These are phyloP conservation scores for Syncephalastrum monosporum DNA, from an alignment of 371 early-diverging fungal genomes.

Conservation along the genomic window DNA sequence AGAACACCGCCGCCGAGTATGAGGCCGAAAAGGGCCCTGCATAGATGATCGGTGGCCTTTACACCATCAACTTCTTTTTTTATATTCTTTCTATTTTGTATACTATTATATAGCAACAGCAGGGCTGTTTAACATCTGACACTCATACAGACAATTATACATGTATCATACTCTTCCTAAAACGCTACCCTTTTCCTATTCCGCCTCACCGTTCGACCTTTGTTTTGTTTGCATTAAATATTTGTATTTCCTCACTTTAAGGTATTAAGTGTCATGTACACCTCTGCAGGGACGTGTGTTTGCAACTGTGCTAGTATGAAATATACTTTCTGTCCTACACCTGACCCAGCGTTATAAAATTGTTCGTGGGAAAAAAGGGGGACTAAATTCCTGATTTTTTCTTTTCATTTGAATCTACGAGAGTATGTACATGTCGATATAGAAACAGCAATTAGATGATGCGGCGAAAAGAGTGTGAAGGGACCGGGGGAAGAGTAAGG, in stretches of 20 bases:
- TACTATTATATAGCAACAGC: constrained; percentile 5
- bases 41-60: background rate
- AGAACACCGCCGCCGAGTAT: background rate
- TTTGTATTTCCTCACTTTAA: too few relatives aligned
- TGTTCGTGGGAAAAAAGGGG: background rate
- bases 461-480: too few relatives aligned
- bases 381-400: background rate
- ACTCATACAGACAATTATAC: too few relatives aligned
- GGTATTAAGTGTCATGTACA: background rate
- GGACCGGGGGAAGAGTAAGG: background rate
- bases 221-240: too few relatives aligned
- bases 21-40: constrained; percentile 5
- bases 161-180: too few relatives aligned
- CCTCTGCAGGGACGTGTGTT: background rate
- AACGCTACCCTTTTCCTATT: too few relatives aligned
- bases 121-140: background rate
- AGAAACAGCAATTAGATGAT: too few relatives aligned
- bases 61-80: background rate
- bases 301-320: background rate
- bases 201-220: too few relatives aligned
- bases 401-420: constrained; percentile 1
- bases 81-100: constrained; percentile 2
- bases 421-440: constrained; percentile 5
- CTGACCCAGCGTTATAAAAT: too few relatives aligned
- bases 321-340: background rate